Conservation (phyloP, 352 stramenopile genomes). For the Thalassiosira exigua region DNA sequence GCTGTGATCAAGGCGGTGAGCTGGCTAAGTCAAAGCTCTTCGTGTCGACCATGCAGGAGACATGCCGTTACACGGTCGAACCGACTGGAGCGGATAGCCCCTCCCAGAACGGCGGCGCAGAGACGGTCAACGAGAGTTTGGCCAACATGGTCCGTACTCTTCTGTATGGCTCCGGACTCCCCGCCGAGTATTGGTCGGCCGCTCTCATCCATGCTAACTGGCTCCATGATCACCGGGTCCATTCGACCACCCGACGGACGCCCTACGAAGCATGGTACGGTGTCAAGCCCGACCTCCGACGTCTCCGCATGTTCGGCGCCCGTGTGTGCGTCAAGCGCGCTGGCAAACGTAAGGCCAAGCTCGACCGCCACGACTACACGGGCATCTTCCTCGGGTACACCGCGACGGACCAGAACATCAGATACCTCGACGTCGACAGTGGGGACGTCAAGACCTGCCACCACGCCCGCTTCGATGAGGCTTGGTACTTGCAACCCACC, state of each 20-base stretch:
- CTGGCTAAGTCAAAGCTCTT: conserved; percentile 25
- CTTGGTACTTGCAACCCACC: conserved; percentile 32
- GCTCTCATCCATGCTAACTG: conserved; percentile 24
- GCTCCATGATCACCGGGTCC: conserved; percentile 20
- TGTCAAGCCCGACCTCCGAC: conserved; percentile 22
- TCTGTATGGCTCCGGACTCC: conserved; percentile 29
- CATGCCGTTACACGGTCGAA: conserved; percentile 34
- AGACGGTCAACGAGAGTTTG: conserved; percentile 24
- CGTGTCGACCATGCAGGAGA: neutral
- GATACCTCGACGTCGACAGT: conserved; percentile 22
- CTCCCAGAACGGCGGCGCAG: too few species aligned
- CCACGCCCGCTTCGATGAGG: too few species aligned
- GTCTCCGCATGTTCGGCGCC: conserved; percentile 39
- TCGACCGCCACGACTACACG: conserved; percentile 39
- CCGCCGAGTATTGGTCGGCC: conserved; percentile 23
- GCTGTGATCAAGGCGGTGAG: conserved; percentile 39
- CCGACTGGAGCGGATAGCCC: conserved; percentile 34
- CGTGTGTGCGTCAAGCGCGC: conserved; percentile 36
- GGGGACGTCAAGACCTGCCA: too few species aligned
- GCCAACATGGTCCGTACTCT: conserved; percentile 21
- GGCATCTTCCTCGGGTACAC: conserved; percentile 64
- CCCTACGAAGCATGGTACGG: conserved; percentile 39
- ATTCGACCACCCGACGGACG: conserved; percentile 14
- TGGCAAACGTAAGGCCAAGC: conserved; percentile 7
- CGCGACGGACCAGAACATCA: too few species aligned